phyloP scores from a whole-genome alignment of 257 asterid genomes.

The Solanum ahanhuiri region DNA sequence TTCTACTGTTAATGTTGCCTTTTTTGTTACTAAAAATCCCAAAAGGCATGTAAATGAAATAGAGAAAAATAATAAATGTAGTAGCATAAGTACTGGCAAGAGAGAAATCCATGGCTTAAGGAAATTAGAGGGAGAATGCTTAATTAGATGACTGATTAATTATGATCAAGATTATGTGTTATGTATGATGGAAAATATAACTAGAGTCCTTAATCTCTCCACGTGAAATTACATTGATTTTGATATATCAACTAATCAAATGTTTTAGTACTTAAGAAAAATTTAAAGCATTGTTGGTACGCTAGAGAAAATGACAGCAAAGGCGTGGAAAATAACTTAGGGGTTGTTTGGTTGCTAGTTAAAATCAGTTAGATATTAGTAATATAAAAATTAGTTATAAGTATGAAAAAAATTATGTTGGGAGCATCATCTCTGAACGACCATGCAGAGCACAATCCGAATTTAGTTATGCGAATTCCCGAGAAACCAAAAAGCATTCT shows the following conservation, averaged over 20 bases:
- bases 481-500: background rate
- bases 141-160: background rate
- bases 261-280: background rate
- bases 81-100: background rate
- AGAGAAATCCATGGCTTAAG: background rate
- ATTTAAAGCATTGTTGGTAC: background rate
- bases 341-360: no score
- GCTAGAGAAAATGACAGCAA: background rate
- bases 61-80: background rate
- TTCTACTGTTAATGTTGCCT: no score
- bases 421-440: accelerated
- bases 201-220: background rate
- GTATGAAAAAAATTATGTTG: no score
- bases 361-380: no score
- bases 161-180: background rate
- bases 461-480: no score
- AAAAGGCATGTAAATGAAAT: background rate
- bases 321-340: background rate
- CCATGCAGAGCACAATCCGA: accelerated
- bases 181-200: background rate
- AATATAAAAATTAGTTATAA: no score
- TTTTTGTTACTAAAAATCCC: background rate
- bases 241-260: background rate
- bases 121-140: background rate
- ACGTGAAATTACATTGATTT: background rate